phyloP scores from a whole-genome alignment of 768 basidiomycete species.

The Boletales sp. region DNA sequence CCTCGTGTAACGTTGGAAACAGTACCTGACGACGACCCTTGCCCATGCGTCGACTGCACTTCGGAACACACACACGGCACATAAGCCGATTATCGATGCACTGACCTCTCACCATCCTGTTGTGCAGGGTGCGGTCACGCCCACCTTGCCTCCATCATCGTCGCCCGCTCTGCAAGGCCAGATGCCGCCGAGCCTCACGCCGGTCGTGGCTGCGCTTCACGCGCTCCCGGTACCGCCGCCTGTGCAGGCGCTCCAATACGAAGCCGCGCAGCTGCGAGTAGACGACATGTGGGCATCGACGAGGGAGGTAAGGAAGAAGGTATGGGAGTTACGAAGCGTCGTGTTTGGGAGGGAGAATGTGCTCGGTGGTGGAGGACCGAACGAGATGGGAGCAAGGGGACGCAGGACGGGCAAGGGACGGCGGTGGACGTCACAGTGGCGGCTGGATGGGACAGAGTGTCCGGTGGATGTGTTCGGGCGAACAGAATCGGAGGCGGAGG shows the following conservation, averaged over 20 bases:
- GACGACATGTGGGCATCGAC: slow-evolving; percentile 67
- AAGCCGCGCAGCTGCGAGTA: slow-evolving; percentile 64
- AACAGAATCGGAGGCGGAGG: slow-evolving; percentile 75
- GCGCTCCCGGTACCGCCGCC: slow-evolving; percentile 21
- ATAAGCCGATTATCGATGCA: slow-evolving; percentile 43
- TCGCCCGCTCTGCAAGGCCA: slow-evolving; percentile 3
- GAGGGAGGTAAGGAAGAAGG: slow-evolving; percentile 55
- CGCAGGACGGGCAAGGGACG: slow-evolving; percentile 34
- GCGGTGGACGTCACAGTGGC: slow-evolving; percentile 48
- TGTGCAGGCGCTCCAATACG: slow-evolving; percentile 55
- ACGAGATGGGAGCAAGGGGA: slow-evolving; percentile 40
- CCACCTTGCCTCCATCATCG: background rate
- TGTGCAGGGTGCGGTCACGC: background rate
- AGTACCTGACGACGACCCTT: slow-evolving; percentile 53
- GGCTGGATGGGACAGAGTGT: slow-evolving; percentile 56
- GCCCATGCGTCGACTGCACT: slow-evolving; percentile 53
- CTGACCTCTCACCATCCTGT: slow-evolving; percentile 33
- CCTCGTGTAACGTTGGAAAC: slow-evolving; percentile 3
- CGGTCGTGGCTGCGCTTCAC: slow-evolving; percentile 33
- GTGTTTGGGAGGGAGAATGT: slow-evolving; percentile 63
- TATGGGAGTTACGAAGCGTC: slow-evolving; percentile 61
- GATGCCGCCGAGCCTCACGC: slow-evolving; percentile 18
- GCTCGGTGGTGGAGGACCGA: slow-evolving; percentile 34
- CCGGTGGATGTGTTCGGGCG: slow-evolving; percentile 66
- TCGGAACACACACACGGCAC: slow-evolving; percentile 55